Evolutionary conservation across 1,284 basidiomycete genomes (phyloP), one percentile per base, ranked within the genome.

Genomic region (Xanthoconium separans): DNA sequence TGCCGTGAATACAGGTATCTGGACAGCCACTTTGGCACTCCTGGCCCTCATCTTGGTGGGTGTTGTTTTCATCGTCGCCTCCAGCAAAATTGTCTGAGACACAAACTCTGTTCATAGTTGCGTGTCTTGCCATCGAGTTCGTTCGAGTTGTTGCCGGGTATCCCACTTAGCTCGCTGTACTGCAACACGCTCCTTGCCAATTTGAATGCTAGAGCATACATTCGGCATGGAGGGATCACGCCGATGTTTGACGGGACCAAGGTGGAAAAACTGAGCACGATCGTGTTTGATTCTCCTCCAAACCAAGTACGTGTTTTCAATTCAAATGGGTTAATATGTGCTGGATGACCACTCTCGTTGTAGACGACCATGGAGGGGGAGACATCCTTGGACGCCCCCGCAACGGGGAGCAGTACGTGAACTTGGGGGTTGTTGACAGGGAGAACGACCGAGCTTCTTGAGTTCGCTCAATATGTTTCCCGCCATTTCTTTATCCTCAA

Each of bases 181-280:
- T 60, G 51, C 22, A 62, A 62, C 18, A 57, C 50, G 1, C 29
- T 60, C 12, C 54, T 62, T 15, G 58, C 51, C 39, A 62, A 54
- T 40, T 20, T 62, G 39, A 61, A 57, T 22, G 61, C 40, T 1
- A 51, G 60, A 43, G 10, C n/a, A 1, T 63, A 61, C 24, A 24
- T 61, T 34, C 40, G 36, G 12, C 39, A 44, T 20, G 40, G 37
- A 11, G 4, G 1, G 37, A 11, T 5, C 4, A 7, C 13, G 1
- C 44, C 16, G 0, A 1, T 6, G 13, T n/a, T 18, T 3, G 16
- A 33, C 22, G 8, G 2, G 5, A 1, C 12, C 11, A 30, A 13
- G 27, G 15, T 16, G 2, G 31, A 39, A 6, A 20, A 5, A 6
- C 56, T 27, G n/a, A 15, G 7, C 12, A 3, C 7, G 9, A 15